Base-by-base conservation (phyloP, 306 rosid species). In the Corylus avellana region DNA sequence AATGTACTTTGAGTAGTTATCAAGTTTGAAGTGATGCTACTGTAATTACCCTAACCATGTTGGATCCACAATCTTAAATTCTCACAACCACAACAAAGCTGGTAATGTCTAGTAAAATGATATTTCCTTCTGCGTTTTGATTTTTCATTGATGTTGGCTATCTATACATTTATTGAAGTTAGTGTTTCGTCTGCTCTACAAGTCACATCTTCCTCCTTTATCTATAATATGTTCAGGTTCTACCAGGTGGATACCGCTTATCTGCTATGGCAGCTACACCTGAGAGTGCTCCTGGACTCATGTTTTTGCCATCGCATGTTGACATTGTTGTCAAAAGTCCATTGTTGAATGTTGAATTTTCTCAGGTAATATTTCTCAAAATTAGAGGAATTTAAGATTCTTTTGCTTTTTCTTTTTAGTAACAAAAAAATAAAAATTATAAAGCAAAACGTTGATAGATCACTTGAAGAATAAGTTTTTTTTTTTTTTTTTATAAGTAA, bases 181-280 rank as follows among this genome's bases (percentile, higher is more conserved):
- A 42, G 74, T 42, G 68, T 39, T 78, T 69, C 46, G 7, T 72
- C 50, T 29, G 50, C 37, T 73, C 51, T 35, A 63, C 13, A 73
- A 66, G 49, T 72, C 72, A 59, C 64, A 46, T 72, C 47, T 76
- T 72, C 74, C 76, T 77, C 35, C 12, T 77, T 77, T 68, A 48
- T 58, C 61, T 35, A 27, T 16, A 51, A 58, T 39, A 46, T 88
- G 63, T 79, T 68, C 87, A 96, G 99, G 97, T 96, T 84, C 87
- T 88, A 78, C 84, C 94, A 10, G 98, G 98, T 77, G 99, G 93
- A 80, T 96, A 96, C 84, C 98, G 97, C 81, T 80, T 96, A 75
- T 93, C 99, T 75, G 96, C 97, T 74, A 80, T 96, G 86, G 91
- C 96, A 79, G 84, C 94, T 75, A 42, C 86, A 70, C 87, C 91